Evolutionary conservation across 371 early-diverging fungal genomes (phyloP).

Genomic region (Mortierella sp.): DNA sequence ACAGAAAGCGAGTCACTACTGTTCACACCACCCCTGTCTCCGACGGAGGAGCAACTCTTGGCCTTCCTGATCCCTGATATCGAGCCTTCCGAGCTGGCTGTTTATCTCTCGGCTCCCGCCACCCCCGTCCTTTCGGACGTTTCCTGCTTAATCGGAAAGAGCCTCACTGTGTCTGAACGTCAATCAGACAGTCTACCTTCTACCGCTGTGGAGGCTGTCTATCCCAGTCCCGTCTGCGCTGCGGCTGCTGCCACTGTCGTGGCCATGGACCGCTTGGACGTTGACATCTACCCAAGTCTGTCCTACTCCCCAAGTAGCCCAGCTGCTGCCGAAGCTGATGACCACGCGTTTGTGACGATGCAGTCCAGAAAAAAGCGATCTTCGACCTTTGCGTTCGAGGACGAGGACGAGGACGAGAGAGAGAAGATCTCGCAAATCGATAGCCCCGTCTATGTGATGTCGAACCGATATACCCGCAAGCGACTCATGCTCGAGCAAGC

Average conservation of each 20-base stretch:
- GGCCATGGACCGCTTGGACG: conserved; percentile 36
- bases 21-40: conserved; percentile 53
- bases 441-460: conserved; percentile 48
- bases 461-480: conserved; percentile 51
- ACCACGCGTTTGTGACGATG: background rate
- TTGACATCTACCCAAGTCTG: conserved; percentile 9
- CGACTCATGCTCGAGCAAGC: conserved; percentile 54
- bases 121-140: conserved; percentile 49
- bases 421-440: conserved; percentile 9
- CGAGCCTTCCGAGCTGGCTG: conserved; percentile 50
- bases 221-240: conserved; percentile 52
- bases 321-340: background rate
- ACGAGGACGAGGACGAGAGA: conserved; percentile 37
- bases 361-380: conserved; percentile 34
- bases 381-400: conserved; percentile 46
- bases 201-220: conserved; percentile 27
- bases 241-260: conserved; percentile 51
- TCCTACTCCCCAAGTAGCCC: conserved; percentile 6
- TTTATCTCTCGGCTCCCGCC: conserved; percentile 43
- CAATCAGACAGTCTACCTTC: background rate
- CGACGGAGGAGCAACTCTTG: conserved; percentile 49
- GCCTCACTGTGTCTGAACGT: conserved; percentile 6
- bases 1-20: conserved; percentile 39
- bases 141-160: conserved; percentile 38
- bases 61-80: conserved; percentile 54